These are phyloP conservation scores for Talaromyces stipitatus DNA, from an alignment of 495 filamentous ascomycete species.

Conservation along the genomic window DNA sequence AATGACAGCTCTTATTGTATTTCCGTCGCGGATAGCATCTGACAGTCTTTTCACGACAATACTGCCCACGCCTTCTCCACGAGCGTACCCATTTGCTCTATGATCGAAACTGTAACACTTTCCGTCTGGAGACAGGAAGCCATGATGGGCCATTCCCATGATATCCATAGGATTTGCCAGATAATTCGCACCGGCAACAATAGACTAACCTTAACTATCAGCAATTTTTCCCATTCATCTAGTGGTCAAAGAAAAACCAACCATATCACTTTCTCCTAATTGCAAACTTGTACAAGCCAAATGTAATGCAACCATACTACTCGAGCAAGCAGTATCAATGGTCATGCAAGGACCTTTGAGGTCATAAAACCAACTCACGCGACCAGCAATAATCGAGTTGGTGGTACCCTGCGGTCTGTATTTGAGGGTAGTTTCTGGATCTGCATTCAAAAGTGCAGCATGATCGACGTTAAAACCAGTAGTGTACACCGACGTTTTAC, in stretches of 20 bases:
- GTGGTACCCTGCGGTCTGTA: constrained; percentile 28
- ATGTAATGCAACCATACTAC: constrained; percentile 44
- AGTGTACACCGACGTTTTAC: constrained; percentile 18
- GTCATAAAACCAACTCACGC: constrained; percentile 34
- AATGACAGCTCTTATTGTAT: constrained; percentile 33
- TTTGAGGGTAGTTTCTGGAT: constrained; percentile 16
- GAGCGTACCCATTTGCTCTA: constrained; percentile 54
- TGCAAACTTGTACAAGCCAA: constrained; percentile 27
- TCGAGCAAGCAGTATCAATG: constrained; percentile 43
- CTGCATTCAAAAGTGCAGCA: constrained; percentile 16
- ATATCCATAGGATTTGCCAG: constrained; percentile 20
- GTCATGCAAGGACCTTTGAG: constrained; percentile 25
- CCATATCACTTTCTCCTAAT: constrained; percentile 18
- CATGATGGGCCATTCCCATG: constrained; percentile 18
- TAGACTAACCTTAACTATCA: neutral
- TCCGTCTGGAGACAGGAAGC: constrained; percentile 19
- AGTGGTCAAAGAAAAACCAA: neutral
- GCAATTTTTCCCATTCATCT: neutral
- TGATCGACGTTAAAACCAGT: constrained; percentile 24
- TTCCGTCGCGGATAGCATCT: constrained; percentile 24
- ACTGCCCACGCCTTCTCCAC: constrained; percentile 46
- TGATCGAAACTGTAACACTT: constrained; percentile 52
- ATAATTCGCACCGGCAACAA: constrained; percentile 30
- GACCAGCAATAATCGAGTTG: constrained; percentile 28
- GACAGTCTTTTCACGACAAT: constrained; percentile 27